Evolutionary conservation across 306 rosid species (phyloP).

Genomic region (Quercus agrifolia): DNA sequence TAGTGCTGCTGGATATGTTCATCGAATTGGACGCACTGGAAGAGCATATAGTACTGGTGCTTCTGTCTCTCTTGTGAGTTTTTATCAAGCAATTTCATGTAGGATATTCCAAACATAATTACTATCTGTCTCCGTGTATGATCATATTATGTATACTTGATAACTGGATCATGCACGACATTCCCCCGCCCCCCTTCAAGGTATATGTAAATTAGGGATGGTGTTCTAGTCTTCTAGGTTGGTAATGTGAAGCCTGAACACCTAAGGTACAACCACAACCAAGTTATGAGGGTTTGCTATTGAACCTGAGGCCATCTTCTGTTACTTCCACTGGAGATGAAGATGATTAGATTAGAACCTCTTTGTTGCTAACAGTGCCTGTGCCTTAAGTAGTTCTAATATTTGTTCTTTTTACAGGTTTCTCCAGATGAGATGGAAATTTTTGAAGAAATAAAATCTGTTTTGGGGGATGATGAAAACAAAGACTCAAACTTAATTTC

Average conservation of each 20-base stretch:
- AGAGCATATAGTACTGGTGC: slow-evolving; percentile 85
- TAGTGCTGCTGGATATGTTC: slow-evolving; percentile 74
- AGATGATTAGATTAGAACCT: neutral
- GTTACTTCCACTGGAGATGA: neutral
- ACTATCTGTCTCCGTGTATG: neutral
- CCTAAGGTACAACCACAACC: no score
- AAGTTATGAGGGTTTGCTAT: neutral
- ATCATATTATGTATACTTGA: neutral
- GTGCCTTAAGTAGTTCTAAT: neutral
- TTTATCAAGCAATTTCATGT: neutral
- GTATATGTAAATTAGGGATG: neutral
- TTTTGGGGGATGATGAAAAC: slow-evolving; percentile 64
- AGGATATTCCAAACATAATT: neutral
- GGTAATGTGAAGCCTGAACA: no score
- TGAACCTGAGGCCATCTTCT: neutral
- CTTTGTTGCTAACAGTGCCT: neutral
- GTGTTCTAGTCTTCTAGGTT: no score
- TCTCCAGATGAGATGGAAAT: slow-evolving; percentile 76
- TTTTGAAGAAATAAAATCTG: slow-evolving; percentile 70
- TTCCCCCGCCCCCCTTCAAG: neutral
- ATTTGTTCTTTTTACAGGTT: slow-evolving; percentile 47
- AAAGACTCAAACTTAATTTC: slow-evolving; percentile 45
- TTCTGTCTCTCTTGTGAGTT: slow-evolving; percentile 90
- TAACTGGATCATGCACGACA: neutral
- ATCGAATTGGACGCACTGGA: slow-evolving; percentile 97